Conservation (phyloP, 768 basidiomycete genomes). For the Leccinum rimulosum region DNA sequence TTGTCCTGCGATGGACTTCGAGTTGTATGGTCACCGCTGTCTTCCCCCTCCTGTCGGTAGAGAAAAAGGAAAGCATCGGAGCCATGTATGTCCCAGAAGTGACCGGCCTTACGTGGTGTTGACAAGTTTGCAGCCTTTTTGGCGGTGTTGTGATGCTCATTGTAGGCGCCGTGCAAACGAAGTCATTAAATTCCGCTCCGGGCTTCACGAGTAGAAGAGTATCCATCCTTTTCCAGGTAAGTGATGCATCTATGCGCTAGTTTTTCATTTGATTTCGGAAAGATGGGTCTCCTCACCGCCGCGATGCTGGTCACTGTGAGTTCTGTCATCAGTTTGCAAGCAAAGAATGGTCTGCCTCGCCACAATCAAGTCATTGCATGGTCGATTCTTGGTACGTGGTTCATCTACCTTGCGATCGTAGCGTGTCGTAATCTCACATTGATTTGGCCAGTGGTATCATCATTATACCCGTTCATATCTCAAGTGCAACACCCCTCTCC, state of each 20-base stretch:
- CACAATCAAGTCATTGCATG: slow-evolving; percentile 63
- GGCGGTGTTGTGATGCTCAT: slow-evolving; percentile 49
- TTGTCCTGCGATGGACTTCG: slow-evolving; percentile 42
- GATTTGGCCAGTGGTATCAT: slow-evolving; percentile 48
- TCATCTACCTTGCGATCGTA: neutral
- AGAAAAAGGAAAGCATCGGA: slow-evolving; percentile 61
- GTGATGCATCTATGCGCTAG: neutral
- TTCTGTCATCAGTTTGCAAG: slow-evolving; percentile 60
- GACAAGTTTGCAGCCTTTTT: slow-evolving; percentile 33
- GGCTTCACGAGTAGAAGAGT: neutral
- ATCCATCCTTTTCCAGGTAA: slow-evolving; percentile 25
- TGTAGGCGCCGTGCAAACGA: slow-evolving; percentile 28
- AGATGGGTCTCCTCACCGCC: slow-evolving; percentile 46
- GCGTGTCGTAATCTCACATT: neutral
- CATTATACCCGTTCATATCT: slow-evolving; percentile 49
- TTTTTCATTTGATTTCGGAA: neutral
- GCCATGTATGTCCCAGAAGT: slow-evolving; percentile 52
- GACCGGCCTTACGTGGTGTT: slow-evolving; percentile 2
- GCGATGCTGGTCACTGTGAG: slow-evolving; percentile 53
- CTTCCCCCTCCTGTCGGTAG: slow-evolving; percentile 72
- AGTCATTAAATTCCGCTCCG: slow-evolving; percentile 1
- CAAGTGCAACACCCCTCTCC: slow-evolving; percentile 36
- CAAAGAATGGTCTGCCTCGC: slow-evolving; percentile 62
- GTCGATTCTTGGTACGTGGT: slow-evolving; percentile 56
- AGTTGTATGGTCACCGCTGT: slow-evolving; percentile 55